These are phyloP conservation scores for Dactylellina haptotyla DNA, from an alignment of 2,329 filamentous ascomycete genomes.

Conservation along the genomic window DNA sequence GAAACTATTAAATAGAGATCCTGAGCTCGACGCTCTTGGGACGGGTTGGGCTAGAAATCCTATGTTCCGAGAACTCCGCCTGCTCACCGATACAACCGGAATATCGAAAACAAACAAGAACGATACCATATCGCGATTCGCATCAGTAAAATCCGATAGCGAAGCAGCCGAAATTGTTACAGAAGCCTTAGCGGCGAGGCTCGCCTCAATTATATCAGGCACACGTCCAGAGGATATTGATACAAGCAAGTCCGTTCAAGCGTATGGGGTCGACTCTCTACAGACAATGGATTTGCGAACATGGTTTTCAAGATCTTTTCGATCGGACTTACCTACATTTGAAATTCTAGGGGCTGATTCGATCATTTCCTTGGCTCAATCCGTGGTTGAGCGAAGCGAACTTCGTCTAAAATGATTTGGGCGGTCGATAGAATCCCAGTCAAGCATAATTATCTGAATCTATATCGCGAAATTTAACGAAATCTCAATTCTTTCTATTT, in stretches of 20 bases:
- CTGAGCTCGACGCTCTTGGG: neutral
- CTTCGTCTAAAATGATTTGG: too few species aligned
- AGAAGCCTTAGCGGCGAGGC: neutral
- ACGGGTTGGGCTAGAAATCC: neutral
- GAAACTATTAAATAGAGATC: neutral
- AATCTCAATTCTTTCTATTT: too few species aligned
- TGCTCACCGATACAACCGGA: neutral
- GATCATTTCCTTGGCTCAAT: neutral
- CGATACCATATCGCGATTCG: neutral
- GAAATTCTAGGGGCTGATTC: constrained; percentile 3
- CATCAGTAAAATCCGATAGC: neutral
- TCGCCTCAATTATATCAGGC: neutral
- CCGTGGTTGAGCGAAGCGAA: neutral
- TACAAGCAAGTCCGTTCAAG: neutral
- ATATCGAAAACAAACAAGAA: neutral
- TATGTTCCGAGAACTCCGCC: neutral
- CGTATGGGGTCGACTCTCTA: neutral
- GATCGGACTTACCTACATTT: constrained; percentile 14
- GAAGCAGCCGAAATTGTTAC: neutral
- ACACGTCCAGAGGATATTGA: neutral
- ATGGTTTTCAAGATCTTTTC: constrained; percentile 23
- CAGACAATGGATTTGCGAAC: constrained; percentile 20
- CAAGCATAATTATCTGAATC: too few species aligned
- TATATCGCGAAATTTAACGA: too few species aligned
- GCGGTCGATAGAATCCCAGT: too few species aligned